These are phyloP conservation scores for Flaveria robusta DNA, from an alignment of 129 eudicot genomes.

Conservation along the genomic window DNA sequence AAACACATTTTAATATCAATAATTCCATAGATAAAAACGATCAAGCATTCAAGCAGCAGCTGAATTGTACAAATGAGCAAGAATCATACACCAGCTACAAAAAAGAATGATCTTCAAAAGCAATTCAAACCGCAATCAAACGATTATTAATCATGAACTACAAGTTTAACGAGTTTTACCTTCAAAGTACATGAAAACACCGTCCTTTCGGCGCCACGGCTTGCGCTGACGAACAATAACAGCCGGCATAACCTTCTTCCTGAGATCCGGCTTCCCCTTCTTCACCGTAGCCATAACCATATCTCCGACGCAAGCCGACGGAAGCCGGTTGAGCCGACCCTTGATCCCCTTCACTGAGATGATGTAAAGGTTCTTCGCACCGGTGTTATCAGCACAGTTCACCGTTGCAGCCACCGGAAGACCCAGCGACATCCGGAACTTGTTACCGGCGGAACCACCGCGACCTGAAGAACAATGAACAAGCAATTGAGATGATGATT, in stretches of 20 bases:
- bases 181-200: conserved; percentile 97
- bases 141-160: too few species aligned
- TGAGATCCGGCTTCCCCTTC: conserved; percentile 97
- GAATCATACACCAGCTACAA: too few species aligned
- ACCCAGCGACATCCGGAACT: conserved; percentile 94
- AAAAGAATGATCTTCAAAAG: too few species aligned
- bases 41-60: too few species aligned
- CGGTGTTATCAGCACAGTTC: conserved; percentile 89
- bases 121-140: too few species aligned
- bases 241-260: conserved; percentile 99
- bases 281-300: conserved; percentile 99
- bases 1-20: not conserved
- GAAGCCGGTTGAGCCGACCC: conserved; percentile 76
- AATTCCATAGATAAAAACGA: not conserved
- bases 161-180: conserved; percentile 36
- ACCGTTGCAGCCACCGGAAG: conserved; percentile 98
- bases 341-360: conserved; percentile 83
- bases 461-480: conserved; percentile 50
- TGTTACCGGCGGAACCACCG: conserved; percentile 97
- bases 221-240: conserved; percentile 95
- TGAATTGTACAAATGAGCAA: too few species aligned
- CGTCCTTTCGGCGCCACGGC: conserved; percentile 99
- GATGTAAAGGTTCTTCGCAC: conserved; percentile 86
- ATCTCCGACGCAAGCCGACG: conserved; percentile 91
- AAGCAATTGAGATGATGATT: not conserved